phyloP scores from a whole-genome alignment of 768 basidiomycete species.

The Lyophyllum atratum region DNA sequence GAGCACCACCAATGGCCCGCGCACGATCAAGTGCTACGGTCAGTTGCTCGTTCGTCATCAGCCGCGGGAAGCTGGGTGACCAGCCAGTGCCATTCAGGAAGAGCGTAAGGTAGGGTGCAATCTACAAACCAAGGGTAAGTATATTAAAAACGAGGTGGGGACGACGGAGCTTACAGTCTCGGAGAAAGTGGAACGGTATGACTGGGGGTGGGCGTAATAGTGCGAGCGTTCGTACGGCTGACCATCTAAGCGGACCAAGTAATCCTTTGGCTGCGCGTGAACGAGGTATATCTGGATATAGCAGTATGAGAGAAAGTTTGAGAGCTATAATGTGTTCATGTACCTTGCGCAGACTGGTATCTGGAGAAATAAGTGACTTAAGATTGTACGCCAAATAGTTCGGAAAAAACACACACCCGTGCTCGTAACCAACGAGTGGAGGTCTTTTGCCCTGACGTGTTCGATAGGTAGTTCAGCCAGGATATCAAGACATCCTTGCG shows the following conservation, averaged over 20 bases:
- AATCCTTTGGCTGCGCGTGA: constrained; percentile 69
- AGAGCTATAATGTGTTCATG: not conserved
- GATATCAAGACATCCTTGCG: constrained; percentile 74
- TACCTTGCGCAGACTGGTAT: constrained; percentile 61
- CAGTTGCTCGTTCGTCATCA: constrained; percentile 73
- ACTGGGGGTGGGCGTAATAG: constrained; percentile 74
- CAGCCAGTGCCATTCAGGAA: constrained; percentile 89
- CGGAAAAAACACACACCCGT: constrained; percentile 39
- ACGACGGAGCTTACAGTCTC: constrained; percentile 48
- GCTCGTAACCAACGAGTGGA: constrained; percentile 55
- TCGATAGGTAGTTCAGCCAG: constrained; percentile 70
- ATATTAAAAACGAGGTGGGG: not conserved
- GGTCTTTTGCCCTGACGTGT: constrained; percentile 54
- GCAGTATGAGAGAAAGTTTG: not conserved
- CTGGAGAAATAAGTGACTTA: constrained; percentile 29
- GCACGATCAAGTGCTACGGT: constrained; percentile 49
- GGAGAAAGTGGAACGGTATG: constrained; percentile 69
- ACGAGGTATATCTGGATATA: constrained; percentile 70
- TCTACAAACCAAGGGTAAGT: constrained; percentile 35
- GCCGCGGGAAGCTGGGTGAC: constrained; percentile 73
- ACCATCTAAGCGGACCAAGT: constrained; percentile 63
- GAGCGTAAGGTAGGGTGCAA: constrained; percentile 84
- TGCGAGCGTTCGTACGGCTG: constrained; percentile 57
- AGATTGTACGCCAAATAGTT: not conserved
- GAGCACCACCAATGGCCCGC: constrained; percentile 47